phyloP scores from a whole-genome alignment of 331 rosid genomes.

The Erythrophleum ivorense region DNA sequence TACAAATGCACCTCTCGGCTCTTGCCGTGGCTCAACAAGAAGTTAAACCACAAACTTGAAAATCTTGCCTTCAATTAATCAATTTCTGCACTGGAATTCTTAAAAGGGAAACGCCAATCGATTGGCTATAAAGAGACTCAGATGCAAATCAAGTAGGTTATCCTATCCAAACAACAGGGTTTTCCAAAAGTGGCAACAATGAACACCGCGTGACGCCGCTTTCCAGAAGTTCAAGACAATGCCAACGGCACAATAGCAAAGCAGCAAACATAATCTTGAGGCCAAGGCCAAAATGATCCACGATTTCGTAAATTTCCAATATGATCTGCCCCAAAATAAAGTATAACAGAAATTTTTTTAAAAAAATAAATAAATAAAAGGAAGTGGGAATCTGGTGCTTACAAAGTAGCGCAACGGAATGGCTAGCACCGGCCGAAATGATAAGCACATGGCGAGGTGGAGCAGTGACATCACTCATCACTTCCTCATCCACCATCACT shows the following conservation, averaged over 20 bases:
- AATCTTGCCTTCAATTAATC: constrained; percentile 2
- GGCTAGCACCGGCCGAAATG: constrained; percentile 94
- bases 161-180: not conserved
- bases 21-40: not conserved
- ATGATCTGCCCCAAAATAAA: constrained; percentile 5
- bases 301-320: not conserved
- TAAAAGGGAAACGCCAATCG: not conserved
- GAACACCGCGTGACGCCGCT: constrained; percentile 11
- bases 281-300: not conserved
- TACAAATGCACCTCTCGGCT: not conserved
- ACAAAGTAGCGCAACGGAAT: constrained; percentile 89
- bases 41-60: not conserved
- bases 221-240: constrained; percentile 19
- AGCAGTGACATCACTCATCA: constrained; percentile 47
- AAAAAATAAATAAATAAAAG: not conserved
- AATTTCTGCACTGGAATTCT: not conserved
- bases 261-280: not conserved
- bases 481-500: constrained; percentile 47
- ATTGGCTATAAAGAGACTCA: not conserved
- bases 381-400: constrained; percentile 34
- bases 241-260: constrained; percentile 19
- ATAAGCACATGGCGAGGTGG: constrained; percentile 70
- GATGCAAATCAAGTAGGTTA: not conserved
- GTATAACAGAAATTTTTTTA: not conserved
- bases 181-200: not conserved